Conservation (phyloP, 2,329 filamentous ascomycete species). For the Monosporascus sp. region DNA sequence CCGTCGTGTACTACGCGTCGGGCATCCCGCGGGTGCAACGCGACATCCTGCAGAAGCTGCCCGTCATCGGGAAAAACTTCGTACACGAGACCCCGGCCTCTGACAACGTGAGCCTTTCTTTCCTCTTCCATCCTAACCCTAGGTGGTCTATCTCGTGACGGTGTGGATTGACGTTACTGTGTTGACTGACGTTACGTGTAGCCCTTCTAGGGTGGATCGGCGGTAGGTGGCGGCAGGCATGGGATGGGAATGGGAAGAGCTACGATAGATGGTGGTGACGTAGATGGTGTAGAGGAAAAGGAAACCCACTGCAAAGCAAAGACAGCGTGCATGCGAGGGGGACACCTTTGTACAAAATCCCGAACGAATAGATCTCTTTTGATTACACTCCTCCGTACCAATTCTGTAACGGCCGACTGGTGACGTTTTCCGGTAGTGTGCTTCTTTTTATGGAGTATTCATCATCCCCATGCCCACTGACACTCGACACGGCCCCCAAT, state of each 20-base stretch:
- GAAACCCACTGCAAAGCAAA: conserved; percentile 6
- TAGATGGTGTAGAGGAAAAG: conserved; percentile 4
- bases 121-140: not conserved
- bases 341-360: conserved; percentile 18
- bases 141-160: not conserved
- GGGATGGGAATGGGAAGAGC: not conserved
- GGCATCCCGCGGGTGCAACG: conserved; percentile 55
- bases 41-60: conserved; percentile 58
- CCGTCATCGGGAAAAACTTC: conserved; percentile 46
- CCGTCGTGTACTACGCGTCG: conserved; percentile 54
- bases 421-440: too few species aligned
- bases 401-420: too few species aligned
- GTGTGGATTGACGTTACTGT: conserved; percentile 3
- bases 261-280: too few species aligned
- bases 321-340: conserved; percentile 17
- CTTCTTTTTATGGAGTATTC: too few species aligned
- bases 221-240: not conserved
- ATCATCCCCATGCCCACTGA: too few species aligned
- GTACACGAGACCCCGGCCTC: conserved; percentile 50
- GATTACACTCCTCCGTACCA: not conserved
- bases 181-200: conserved; percentile 8
- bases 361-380: conserved; percentile 22
- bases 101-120: conserved; percentile 52
- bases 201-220: conserved; percentile 19
- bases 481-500: too few species aligned